Percentiles rank a stretch among this genome's conserved stretches.
Conservation (phyloP, 2,329 filamentous ascomycete species). For the Lizonia empirigonia region DNA sequence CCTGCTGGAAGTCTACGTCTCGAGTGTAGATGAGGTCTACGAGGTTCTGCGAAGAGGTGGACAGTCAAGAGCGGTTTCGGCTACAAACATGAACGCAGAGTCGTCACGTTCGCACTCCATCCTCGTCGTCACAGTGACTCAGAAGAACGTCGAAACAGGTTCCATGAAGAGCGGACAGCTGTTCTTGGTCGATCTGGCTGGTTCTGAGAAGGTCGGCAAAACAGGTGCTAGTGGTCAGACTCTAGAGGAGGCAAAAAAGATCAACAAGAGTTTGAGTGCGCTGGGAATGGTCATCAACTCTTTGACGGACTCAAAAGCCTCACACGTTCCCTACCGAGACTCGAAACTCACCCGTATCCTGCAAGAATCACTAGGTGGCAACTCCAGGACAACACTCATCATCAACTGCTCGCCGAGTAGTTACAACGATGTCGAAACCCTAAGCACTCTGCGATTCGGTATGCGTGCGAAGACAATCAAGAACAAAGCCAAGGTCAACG, state of each 20-base stretch:
- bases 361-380: slow-evolving; percentile 96
- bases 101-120: slow-evolving; percentile 98
- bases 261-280: slow-evolving; percentile 99
- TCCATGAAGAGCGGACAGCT: slow-evolving; percentile 95
- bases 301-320: slow-evolving; percentile 94
- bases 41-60: slow-evolving; percentile 95
- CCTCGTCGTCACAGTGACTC: slow-evolving; percentile 93
- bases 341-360: slow-evolving; percentile 96
- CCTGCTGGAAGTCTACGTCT: slow-evolving; percentile 91
- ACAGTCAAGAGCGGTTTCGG: slow-evolving; percentile 84
- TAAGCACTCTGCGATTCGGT: slow-evolving; percentile 91
- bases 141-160: slow-evolving; percentile 96
- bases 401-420: slow-evolving; percentile 99
- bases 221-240: slow-evolving; percentile 97
- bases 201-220: slow-evolving; percentile 98
- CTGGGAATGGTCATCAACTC: slow-evolving; percentile 99
- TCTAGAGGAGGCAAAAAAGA: slow-evolving; percentile 98
- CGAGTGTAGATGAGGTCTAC: slow-evolving; percentile 93
- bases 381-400: slow-evolving; percentile 96
- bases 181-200: slow-evolving; percentile 96
- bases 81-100: slow-evolving; percentile 99
- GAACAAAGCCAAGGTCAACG: slow-evolving; percentile 99
- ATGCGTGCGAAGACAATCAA: slow-evolving; percentile 98
- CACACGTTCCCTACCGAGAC: slow-evolving; percentile 94
- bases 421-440: slow-evolving; percentile 95